phyloP scores from a whole-genome alignment of 495 filamentous ascomycete genomes.

The Sphaerosporella brunnea region DNA sequence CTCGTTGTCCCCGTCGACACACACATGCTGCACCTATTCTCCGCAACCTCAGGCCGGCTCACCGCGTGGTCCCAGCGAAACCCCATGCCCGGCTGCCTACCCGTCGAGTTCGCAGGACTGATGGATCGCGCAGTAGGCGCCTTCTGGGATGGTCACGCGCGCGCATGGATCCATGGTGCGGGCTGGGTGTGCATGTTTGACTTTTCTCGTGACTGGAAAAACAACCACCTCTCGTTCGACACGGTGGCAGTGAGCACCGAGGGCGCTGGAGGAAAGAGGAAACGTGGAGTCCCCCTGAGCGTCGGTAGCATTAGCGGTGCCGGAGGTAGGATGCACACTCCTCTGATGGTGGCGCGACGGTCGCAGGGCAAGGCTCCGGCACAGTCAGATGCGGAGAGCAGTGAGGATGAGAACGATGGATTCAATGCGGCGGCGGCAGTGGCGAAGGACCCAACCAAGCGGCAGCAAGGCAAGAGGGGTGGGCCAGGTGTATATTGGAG shows the following conservation, averaged over 20 bases:
- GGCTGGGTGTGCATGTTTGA: conserved; percentile 91
- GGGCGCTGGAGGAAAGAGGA: conserved; percentile 16
- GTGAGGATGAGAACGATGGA: conserved; percentile 39
- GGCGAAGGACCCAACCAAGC: conserved; percentile 27
- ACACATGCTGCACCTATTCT: conserved; percentile 51
- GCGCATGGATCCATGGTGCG: conserved; percentile 72
- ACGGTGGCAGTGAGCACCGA: conserved; percentile 9
- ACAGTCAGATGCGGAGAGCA: conserved; percentile 39
- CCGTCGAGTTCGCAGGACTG: conserved; percentile 48
- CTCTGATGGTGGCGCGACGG: too few species aligned
- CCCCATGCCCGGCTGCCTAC: conserved; percentile 48
- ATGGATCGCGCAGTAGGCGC: conserved; percentile 65
- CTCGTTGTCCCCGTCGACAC: conserved; percentile 59
- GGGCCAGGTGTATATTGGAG: too few species aligned
- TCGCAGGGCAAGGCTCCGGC: conserved; percentile 29
- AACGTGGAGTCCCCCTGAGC: conserved; percentile 19
- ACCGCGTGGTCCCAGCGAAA: conserved; percentile 77
- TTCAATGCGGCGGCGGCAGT: conserved; percentile 25
- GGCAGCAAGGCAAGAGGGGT: conserved; percentile 24
- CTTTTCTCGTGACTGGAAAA: conserved; percentile 49
- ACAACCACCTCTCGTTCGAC: conserved; percentile 20
- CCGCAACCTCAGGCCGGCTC: conserved; percentile 52
- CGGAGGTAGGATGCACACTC: conserved; percentile 27
- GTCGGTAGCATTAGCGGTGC: conserved; percentile 28
- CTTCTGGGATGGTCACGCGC: conserved; percentile 55